Evolutionary conservation across 192 early-diverging fungal species (phyloP).

Genomic region (Phlyctochytrium bullatum): DNA sequence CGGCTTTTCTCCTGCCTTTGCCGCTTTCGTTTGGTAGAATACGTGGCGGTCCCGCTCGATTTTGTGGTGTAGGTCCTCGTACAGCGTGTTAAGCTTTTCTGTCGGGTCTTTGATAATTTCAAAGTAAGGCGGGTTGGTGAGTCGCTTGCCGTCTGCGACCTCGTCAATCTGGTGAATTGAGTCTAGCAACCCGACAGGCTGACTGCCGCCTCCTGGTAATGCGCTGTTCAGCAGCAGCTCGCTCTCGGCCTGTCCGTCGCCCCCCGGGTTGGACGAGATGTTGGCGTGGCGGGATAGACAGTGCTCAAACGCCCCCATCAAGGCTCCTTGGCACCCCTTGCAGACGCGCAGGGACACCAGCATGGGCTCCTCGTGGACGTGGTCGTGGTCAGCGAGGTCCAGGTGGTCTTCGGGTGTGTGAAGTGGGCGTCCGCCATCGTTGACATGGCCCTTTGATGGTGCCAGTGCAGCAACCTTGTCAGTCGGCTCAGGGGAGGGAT

Average conservation of each 20-base stretch:
- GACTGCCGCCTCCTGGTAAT: slow-evolving; percentile 1
- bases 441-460: no score
- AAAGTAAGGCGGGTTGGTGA: slow-evolving; percentile 44
- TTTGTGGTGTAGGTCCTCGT: slow-evolving; percentile 29
- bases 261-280: background rate
- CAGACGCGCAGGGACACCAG: slow-evolving; percentile 49
- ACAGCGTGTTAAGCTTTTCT: slow-evolving; percentile 26
- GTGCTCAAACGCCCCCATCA: slow-evolving; percentile 51
- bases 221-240: background rate
- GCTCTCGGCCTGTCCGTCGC: background rate
- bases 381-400: background rate
- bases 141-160: slow-evolving; percentile 32
- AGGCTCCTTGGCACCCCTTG: slow-evolving; percentile 37
- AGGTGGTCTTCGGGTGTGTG: background rate
- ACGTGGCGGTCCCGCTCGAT: slow-evolving; percentile 45
- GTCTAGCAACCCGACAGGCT: slow-evolving; percentile 12
- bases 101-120: slow-evolving; percentile 50
- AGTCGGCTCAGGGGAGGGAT: background rate
- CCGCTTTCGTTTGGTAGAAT: slow-evolving; percentile 21
- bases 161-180: slow-evolving; percentile 51
- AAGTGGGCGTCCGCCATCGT: background rate
- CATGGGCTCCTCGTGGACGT: slow-evolving; percentile 10
- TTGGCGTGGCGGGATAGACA: slow-evolving; percentile 30
- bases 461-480: no score
- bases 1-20: background rate